phyloP scores from a whole-genome alignment of 371 early-diverging fungal genomes.

The Rhizopus sp. region DNA sequence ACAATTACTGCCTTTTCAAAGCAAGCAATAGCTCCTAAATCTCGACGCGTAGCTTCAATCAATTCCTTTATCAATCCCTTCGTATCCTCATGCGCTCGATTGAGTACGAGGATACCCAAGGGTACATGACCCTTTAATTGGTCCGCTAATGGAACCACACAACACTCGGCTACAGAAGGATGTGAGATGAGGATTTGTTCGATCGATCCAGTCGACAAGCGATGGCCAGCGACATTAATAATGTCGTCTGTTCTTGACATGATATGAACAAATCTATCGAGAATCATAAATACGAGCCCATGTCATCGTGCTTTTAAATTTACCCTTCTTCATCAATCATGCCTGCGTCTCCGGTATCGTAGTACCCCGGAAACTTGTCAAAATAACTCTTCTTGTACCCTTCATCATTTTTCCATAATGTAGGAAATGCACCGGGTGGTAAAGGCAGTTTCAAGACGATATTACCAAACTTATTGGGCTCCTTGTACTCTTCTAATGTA shows the following conservation, averaged over 20 bases:
- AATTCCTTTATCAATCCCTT: slow-evolving; percentile 48
- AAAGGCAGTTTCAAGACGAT: slow-evolving; percentile 81
- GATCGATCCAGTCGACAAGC: slow-evolving; percentile 91
- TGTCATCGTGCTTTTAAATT: background rate
- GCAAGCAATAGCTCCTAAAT: slow-evolving; percentile 82
- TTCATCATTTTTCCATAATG: slow-evolving; percentile 74
- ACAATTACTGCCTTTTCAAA: slow-evolving; percentile 69
- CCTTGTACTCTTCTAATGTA: slow-evolving; percentile 46
- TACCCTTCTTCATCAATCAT: slow-evolving; percentile 75
- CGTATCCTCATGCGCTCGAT: slow-evolving; percentile 23
- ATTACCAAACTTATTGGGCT: slow-evolving; percentile 69
- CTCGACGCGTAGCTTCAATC: slow-evolving; percentile 52
- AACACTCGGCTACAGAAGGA: slow-evolving; percentile 76
- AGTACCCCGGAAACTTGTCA: slow-evolving; percentile 78
- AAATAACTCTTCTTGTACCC: slow-evolving; percentile 83
- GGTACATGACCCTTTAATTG: slow-evolving; percentile 72
- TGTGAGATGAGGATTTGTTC: slow-evolving; percentile 81
- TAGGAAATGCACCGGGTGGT: slow-evolving; percentile 76
- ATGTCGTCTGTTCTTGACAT: slow-evolving; percentile 93
- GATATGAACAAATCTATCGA: slow-evolving; percentile 62
- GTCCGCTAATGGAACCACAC: slow-evolving; percentile 70
- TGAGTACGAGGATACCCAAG: slow-evolving; percentile 62
- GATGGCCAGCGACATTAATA: slow-evolving; percentile 91
- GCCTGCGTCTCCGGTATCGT: slow-evolving; percentile 86
- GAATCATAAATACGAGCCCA: background rate